Base-by-base conservation (phyloP, 106 monocot species). In the Hemerocallis citrina region DNA sequence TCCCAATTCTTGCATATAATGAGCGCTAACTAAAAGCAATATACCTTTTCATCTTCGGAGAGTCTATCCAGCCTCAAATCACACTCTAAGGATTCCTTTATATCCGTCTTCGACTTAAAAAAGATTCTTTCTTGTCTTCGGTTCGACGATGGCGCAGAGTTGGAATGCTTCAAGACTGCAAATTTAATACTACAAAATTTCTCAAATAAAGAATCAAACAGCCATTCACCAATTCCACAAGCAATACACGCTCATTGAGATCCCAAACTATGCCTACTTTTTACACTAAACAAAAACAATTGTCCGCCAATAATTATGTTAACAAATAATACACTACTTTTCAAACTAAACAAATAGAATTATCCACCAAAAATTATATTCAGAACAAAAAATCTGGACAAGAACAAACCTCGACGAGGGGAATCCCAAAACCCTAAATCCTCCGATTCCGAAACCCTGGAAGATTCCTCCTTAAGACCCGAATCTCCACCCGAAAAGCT, bases 31-130 rank as follows among this genome's bases (percentile, higher is more conserved):
- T n/a, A n/a, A n/a, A n/a, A n/a, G n/a, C n/a, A n/a, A n/a, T 14
- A 61, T 52, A 88, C 96, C 91, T 88, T 87, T 62, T 87, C 96
- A 56, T 31, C 57, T 9, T 85, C 81, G 42, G 88, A 84, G 57
- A 98, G 57, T 44, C 54, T 88, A 40, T 98, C 91, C 65, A 91
- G 62, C 46, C 72, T 76, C 49, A 77, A 58, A 57, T 89, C 80
- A 44, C 50, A 60, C 63, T 76, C 78, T 19, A 34, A 30, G 39
- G 34, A 41, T 64, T 72, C 79, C 31, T 63, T 79, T 27, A 72
- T 91, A 10, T 80, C 74, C 11, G 60, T 80, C 47, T 68, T 70
- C 35, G 67, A 77, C 56, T 67, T 80, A 42, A 49, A 42, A 15
- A 75, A 75, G 57, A 32, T n/a, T 69, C 21, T n/a, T 5, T 87